Base-by-base conservation (phyloP, 2,329 filamentous ascomycete species). In the Thielaviopsis populi region DNA sequence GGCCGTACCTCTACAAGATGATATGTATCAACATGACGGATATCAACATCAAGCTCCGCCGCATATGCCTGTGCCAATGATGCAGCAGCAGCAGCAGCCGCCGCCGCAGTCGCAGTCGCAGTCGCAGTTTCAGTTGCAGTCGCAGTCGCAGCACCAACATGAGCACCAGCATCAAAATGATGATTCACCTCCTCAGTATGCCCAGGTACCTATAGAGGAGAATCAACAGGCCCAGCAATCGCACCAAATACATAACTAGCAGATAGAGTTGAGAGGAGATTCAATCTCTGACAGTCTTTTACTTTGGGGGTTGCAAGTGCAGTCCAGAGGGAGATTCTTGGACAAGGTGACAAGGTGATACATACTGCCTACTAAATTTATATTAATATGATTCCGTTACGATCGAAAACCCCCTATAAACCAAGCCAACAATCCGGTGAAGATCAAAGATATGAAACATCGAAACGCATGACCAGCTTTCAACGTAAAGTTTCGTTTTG, bases 1-100 rank as follows among this genome's bases (percentile, higher is more conserved):
- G 13, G 37, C 62, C 6, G 50, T 62, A 10, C 64, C 60, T 53
- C 50, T 59, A 6, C 63, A 59, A 33, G 30, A 63, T n/a, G 33
- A 62, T 22, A 15, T 37, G 2, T 62, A 62, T 41, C 61, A 62
- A 41, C 33, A 40, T 13, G 40, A 27, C 5, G 46, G 24, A 19
- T 62, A 62, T n/a, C 61, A 62, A 22, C 27, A 10, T 24, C 40
- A 42, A n/a, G n/a, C 48, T n/a, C 62, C 41, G 17, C 42, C 40
- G 4, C 60, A 58, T n/a, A 41, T 48, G 54, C 54, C 59, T 19
- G 17, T 43, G 5, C 13, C 48, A 4, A 59, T 40, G 50, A 22
- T 48, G 17, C 54, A 48, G n/a, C 54, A 53, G 3, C 54, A 27
- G 37, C 40, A 30, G 7, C 59, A 53, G 2, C 63, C 22, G 3